phyloP scores from a whole-genome alignment of 106 monocot species.

The Acanthochlamys bracteata region DNA sequence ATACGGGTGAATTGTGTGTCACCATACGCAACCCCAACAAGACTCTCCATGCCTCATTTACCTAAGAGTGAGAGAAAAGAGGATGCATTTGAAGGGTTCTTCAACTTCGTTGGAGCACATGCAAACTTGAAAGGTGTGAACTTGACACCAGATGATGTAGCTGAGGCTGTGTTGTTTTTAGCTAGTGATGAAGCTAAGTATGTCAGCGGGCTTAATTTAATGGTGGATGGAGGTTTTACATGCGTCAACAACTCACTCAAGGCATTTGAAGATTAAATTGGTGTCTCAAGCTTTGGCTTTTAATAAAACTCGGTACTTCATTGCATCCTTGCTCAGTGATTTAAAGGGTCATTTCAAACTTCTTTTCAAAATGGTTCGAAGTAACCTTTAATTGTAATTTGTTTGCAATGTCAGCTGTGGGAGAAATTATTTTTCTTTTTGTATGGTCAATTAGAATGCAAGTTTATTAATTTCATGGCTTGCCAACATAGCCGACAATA shows the following conservation, averaged over 20 bases:
- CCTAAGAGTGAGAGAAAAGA: constrained; percentile 21
- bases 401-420: too few relatives aligned
- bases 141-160: constrained; percentile 37
- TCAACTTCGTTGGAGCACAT: constrained; percentile 21
- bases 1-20: constrained; percentile 67
- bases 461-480: too few relatives aligned
- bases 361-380: too few relatives aligned
- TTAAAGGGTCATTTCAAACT: too few relatives aligned
- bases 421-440: too few relatives aligned
- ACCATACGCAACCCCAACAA: constrained; percentile 36
- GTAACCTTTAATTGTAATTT: too few relatives aligned
- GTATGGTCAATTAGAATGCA: too few relatives aligned
- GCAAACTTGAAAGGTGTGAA: constrained; percentile 71
- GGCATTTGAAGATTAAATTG: constrained; percentile 8
- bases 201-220: constrained; percentile 52
- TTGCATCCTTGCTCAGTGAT: background rate
- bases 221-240: constrained; percentile 59
- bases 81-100: constrained; percentile 27
- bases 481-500: too few relatives aligned
- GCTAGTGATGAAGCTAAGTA: constrained; percentile 74
- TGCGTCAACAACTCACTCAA: constrained; percentile 22
- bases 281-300: constrained; percentile 1
- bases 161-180: constrained; percentile 60
- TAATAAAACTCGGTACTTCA: background rate
- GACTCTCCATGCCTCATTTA: constrained; percentile 28